These are phyloP conservation scores for Apophysomyces elegans DNA, from an alignment of 371 early-diverging fungal genomes.

Conservation along the genomic window DNA sequence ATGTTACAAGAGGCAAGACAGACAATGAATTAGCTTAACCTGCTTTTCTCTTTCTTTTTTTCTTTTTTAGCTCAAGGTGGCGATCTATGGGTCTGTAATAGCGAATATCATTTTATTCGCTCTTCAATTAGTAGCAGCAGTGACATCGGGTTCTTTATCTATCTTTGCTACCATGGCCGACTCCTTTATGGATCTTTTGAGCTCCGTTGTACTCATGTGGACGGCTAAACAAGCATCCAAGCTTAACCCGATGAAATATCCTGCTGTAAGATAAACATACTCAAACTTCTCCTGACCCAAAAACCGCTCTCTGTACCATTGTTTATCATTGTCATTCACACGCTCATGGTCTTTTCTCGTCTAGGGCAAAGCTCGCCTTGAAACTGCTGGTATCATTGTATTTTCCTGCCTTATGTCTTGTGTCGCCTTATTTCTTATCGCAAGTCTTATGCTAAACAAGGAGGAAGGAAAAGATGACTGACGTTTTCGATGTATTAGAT, in stretches of 20 bases:
- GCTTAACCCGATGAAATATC: slow-evolving; percentile 74
- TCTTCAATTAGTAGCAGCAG: slow-evolving; percentile 84
- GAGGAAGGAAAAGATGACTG: background rate
- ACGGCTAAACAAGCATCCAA: slow-evolving; percentile 65
- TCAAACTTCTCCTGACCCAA: background rate
- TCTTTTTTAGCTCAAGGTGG: slow-evolving; percentile 69
- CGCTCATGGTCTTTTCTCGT: no score
- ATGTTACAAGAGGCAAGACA: background rate
- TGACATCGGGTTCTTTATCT: slow-evolving; percentile 83
- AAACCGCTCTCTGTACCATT: background rate
- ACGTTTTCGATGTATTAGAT: slow-evolving; percentile 35
- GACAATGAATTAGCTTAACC: background rate
- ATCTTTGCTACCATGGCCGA: slow-evolving; percentile 94
- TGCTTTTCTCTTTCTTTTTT: background rate
- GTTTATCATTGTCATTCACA: background rate
- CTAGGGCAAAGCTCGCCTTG: slow-evolving; percentile 85
- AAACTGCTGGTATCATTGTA: slow-evolving; percentile 94
- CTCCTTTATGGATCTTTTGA: slow-evolving; percentile 89
- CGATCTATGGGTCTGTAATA: slow-evolving; percentile 81
- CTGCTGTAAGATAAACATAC: slow-evolving; percentile 58
- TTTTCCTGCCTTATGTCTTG: slow-evolving; percentile 92
- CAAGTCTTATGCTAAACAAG: slow-evolving; percentile 31
- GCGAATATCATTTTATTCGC: slow-evolving; percentile 83
- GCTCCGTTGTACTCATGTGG: slow-evolving; percentile 70
- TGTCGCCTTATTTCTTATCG: slow-evolving; percentile 84